These are phyloP conservation scores for Colletotrichum limetticola DNA, from an alignment of 2,329 filamentous ascomycete genomes.

Conservation along the genomic window DNA sequence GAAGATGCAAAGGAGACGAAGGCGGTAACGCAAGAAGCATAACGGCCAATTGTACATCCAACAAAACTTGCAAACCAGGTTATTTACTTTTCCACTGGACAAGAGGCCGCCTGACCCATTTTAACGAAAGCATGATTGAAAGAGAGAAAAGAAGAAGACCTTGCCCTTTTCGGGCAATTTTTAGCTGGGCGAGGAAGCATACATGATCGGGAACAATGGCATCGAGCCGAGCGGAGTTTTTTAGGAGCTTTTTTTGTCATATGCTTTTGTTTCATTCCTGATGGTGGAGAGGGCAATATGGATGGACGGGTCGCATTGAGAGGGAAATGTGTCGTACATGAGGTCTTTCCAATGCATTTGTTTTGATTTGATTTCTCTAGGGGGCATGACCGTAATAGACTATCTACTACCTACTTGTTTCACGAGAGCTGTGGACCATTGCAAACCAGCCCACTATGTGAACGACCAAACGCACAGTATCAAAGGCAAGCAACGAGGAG, in stretches of 20 bases:
- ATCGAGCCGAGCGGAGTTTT: conserved; percentile 18
- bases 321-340: background rate
- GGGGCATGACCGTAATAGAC: conserved; percentile 13
- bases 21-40: conserved; percentile 27
- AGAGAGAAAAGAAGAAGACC: conserved; percentile 12
- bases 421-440: background rate
- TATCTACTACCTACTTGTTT: conserved; percentile 23
- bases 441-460: background rate
- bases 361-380: background rate
- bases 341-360: background rate
- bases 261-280: background rate
- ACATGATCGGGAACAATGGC: conserved; percentile 1
- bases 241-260: background rate
- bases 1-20: conserved; percentile 16
- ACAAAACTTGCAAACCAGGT: background rate
- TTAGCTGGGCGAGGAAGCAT: background rate
- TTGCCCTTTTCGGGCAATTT: conserved; percentile 5
- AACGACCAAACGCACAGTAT: background rate
- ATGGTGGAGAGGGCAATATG: background rate
- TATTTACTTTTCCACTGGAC: background rate
- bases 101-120: background rate
- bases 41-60: background rate
- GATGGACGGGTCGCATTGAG: background rate
- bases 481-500: background rate
- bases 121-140: conserved; percentile 33